Percentiles rank a stretch among this genome's conserved stretches.
Evolutionary conservation across 768 basidiomycete species (phyloP).

Genomic region (Scleroderma bovista): DNA sequence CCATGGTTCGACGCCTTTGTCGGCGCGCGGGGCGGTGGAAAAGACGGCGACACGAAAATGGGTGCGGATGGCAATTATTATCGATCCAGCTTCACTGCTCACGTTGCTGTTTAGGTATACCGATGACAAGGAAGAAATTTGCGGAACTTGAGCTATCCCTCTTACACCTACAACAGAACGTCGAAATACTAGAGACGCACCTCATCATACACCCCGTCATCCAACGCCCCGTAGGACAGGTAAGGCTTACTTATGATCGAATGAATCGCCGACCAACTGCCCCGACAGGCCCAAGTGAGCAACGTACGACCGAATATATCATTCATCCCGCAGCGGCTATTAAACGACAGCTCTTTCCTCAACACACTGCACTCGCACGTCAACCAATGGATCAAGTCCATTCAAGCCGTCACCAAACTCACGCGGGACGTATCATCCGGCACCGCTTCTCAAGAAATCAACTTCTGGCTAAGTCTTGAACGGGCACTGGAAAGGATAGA

Average conservation of each 20-base stretch:
- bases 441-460: constrained; percentile 97
- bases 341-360: constrained; percentile 87
- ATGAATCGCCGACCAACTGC: constrained; percentile 22
- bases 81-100: background rate
- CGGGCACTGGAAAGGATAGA: constrained; percentile 92
- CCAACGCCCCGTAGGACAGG: constrained; percentile 79
- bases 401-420: constrained; percentile 95
- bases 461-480: constrained; percentile 97
- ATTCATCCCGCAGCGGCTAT: constrained; percentile 62
- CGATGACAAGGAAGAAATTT: constrained; percentile 99
- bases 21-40: constrained; percentile 69
- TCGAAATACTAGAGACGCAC: constrained; percentile 96
- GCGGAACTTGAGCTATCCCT: constrained; percentile 94
- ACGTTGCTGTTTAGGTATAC: constrained; percentile 54
- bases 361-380: constrained; percentile 92
- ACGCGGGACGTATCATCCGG: constrained; percentile 88
- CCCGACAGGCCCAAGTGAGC: constrained; percentile 38
- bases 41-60: constrained; percentile 79
- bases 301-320: constrained; percentile 68
- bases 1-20: constrained; percentile 99
- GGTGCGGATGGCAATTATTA: constrained; percentile 39
- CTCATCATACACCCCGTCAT: constrained; percentile 89
- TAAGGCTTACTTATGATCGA: constrained; percentile 23
- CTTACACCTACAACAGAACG: constrained; percentile 95
- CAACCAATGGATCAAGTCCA: constrained; percentile 97